phyloP scores from a whole-genome alignment of 768 basidiomycete genomes.

The Pholiota microspora region DNA sequence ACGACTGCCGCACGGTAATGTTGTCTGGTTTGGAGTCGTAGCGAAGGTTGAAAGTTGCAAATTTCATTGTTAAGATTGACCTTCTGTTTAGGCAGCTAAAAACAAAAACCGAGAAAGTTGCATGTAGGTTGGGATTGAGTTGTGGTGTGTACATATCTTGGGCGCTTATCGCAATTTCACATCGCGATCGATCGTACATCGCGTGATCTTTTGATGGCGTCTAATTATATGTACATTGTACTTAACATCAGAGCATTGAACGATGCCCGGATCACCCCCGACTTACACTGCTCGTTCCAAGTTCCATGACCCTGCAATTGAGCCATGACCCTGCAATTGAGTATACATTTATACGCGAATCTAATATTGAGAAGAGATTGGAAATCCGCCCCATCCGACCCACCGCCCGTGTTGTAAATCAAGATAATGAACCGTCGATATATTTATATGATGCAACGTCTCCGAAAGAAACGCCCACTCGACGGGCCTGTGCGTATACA shows the following conservation, averaged over 20 bases:
- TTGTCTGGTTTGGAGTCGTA: constrained; percentile 52
- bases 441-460: neutral
- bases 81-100: neutral
- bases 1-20: constrained; percentile 45
- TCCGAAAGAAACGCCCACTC: neutral
- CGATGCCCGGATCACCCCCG: too few relatives aligned
- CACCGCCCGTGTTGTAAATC: neutral
- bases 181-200: too few relatives aligned
- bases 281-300: too few relatives aligned
- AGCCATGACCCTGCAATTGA: too few relatives aligned
- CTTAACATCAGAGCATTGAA: too few relatives aligned
- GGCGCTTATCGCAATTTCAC: too few relatives aligned
- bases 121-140: too few relatives aligned
- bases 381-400: neutral
- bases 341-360: too few relatives aligned
- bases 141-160: too few relatives aligned
- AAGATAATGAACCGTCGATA: neutral
- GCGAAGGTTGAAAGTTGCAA: constrained; percentile 53
- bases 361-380: neutral
- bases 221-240: too few relatives aligned
- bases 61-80: constrained; percentile 15
- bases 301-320: too few relatives aligned
- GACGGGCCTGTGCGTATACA: neutral
- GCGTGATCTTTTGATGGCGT: too few relatives aligned
- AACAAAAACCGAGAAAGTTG: neutral